Percentiles rank a stretch among this genome's conserved stretches.
phyloP scores from a whole-genome alignment of 805 yeast genomes.

The Hanseniaspora thailandica region DNA sequence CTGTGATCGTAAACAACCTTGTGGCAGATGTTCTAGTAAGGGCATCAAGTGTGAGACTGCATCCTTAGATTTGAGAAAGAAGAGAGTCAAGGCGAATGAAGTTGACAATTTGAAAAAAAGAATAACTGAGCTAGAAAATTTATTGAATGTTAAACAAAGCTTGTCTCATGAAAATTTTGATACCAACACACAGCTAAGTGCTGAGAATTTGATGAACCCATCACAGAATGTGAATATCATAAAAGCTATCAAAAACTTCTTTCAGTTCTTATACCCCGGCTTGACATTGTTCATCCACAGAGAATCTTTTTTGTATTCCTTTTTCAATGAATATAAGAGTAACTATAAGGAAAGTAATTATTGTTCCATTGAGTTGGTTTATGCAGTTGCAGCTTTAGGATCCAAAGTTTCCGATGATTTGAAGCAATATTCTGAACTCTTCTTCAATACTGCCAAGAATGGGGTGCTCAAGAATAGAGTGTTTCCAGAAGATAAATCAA shows the following conservation, averaged over 20 bases:
- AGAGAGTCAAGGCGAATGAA: conserved; percentile 39
- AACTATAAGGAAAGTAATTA: conserved; percentile 34
- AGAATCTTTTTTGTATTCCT: conserved; percentile 50
- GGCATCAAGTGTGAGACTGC: conserved; percentile 37
- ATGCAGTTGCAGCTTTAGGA: conserved; percentile 50
- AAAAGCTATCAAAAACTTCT: conserved; percentile 32
- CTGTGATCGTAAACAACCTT: conserved; percentile 40
- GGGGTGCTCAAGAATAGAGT: conserved; percentile 30
- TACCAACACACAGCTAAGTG: not conserved
- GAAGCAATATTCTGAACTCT: conserved; percentile 33
- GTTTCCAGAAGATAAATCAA: conserved; percentile 26
- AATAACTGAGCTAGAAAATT: conserved; percentile 21
- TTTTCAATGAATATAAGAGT: conserved; percentile 43
- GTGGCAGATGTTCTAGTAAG: conserved; percentile 36
- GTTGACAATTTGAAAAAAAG: conserved; percentile 34
- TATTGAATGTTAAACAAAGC: conserved; percentile 15
- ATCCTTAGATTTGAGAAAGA: conserved; percentile 40
- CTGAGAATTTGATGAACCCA: conserved; percentile 9
- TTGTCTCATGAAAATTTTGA: conserved; percentile 19
- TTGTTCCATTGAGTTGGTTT: conserved; percentile 44
- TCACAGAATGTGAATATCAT: conserved; percentile 26
- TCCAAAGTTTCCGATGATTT: conserved; percentile 38
- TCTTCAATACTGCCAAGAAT: conserved; percentile 38
- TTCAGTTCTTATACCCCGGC: conserved; percentile 57
- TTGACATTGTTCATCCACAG: conserved; percentile 51